These are phyloP conservation scores for Penicillium parvum DNA, from an alignment of 495 filamentous ascomycete genomes.

Conservation along the genomic window DNA sequence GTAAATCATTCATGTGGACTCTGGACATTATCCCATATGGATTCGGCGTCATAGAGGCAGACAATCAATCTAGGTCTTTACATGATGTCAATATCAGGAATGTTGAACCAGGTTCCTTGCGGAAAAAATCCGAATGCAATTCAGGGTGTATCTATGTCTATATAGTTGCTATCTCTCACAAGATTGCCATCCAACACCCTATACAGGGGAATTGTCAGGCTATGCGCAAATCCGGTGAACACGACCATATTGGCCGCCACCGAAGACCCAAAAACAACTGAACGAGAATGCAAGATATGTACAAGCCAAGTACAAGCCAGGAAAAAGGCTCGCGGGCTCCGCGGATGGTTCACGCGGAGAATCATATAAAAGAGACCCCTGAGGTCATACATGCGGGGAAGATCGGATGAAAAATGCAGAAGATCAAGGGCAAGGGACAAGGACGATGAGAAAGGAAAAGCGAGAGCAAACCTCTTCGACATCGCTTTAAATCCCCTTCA, in stretches of 20 bases:
- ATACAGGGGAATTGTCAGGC: constrained; percentile 4
- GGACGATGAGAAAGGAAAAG: constrained; percentile 18
- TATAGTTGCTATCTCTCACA: constrained; percentile 10
- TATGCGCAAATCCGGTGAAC: background rate
- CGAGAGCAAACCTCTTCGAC: constrained; percentile 14
- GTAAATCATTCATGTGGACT: no score
- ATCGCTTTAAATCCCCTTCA: constrained; percentile 36
- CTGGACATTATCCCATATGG: no score
- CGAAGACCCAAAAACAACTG: background rate
- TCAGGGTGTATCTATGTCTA: constrained; percentile 27
- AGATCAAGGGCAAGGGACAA: constrained; percentile 21
- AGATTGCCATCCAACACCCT: constrained; percentile 12
- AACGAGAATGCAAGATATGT: constrained; percentile 26
- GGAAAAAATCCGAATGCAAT: constrained; percentile 18
- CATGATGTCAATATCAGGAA: no score
- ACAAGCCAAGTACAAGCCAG: no score
- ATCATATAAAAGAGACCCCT: constrained; percentile 6
- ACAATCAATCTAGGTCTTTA: no score
- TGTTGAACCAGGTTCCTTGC: no score
- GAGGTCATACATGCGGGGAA: constrained; percentile 14
- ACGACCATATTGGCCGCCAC: background rate
- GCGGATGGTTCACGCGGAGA: constrained; percentile 17
- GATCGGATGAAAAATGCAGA: constrained; percentile 48
- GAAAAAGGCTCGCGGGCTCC: constrained; percentile 16
- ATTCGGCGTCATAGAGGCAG: no score